phyloP scores from a whole-genome alignment of 805 yeast genomes.

The Ogataea kodamae region DNA sequence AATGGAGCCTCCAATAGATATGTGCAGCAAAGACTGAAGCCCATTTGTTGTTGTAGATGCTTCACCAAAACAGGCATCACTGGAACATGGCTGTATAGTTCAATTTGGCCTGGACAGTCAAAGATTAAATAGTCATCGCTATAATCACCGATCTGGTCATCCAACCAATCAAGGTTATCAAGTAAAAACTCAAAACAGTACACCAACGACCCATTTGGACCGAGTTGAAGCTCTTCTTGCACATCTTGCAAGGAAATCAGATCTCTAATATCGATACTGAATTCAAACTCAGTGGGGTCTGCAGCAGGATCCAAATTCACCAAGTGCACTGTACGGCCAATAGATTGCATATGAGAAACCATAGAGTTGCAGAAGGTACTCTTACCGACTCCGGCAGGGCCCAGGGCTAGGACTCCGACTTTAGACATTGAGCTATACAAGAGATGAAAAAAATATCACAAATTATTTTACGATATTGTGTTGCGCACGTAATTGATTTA shows the following conservation, averaged over 20 bases:
- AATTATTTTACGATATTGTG: constrained; percentile 4
- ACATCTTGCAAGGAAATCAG: constrained; percentile 88
- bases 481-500: constrained; percentile 6
- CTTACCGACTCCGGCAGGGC: constrained; percentile 98
- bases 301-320: constrained; percentile 98
- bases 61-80: constrained; percentile 85
- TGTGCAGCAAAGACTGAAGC: constrained; percentile 88
- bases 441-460: constrained; percentile 1
- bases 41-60: constrained; percentile 74
- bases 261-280: constrained; percentile 88
- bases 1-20: constrained; percentile 93
- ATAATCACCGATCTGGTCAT: constrained; percentile 93
- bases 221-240: constrained; percentile 89
- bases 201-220: constrained; percentile 92
- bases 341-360: constrained; percentile 80
- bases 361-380: constrained; percentile 89
- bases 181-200: constrained; percentile 91
- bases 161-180: constrained; percentile 93
- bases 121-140: constrained; percentile 92
- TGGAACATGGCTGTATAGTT: constrained; percentile 90
- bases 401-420: constrained; percentile 89
- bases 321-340: constrained; percentile 90
- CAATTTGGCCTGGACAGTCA: constrained; percentile 98
- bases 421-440: constrained; percentile 63
- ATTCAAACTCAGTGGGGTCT: constrained; percentile 86